Percentiles rank a stretch among this genome's conserved stretches.
Conservation (phyloP, 2,329 filamentous ascomycete species). For the Fusarium keratoplasticum region DNA sequence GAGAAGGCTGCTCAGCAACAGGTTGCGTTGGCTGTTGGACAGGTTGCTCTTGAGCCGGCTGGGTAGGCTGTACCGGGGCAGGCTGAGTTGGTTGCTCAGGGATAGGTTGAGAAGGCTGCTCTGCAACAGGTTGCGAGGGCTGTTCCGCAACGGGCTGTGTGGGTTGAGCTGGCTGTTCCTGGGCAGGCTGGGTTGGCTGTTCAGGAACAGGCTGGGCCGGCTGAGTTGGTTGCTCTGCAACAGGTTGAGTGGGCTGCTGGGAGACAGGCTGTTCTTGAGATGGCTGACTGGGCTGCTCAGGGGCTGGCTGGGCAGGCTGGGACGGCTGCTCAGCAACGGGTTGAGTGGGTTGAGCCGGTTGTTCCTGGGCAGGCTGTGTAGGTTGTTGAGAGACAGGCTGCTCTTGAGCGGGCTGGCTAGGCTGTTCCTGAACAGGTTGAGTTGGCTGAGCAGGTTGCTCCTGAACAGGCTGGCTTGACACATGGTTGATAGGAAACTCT, state of each 20-base stretch:
- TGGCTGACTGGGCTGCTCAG: slow-evolving; percentile 10
- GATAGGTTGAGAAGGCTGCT: slow-evolving; percentile 11
- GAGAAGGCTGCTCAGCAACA: slow-evolving; percentile 4
- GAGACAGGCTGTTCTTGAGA: neutral
- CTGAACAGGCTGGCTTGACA: neutral
- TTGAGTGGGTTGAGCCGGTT: slow-evolving; percentile 7
- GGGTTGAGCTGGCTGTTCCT: slow-evolving; percentile 12
- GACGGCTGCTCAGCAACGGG: neutral
- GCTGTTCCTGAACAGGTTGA: slow-evolving; percentile 11
- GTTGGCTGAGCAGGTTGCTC: slow-evolving; percentile 28
- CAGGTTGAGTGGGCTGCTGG: slow-evolving; percentile 11
- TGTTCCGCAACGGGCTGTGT: slow-evolving; percentile 15
- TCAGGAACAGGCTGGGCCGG: neutral
- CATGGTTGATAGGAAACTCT: neutral
- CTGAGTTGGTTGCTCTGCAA: neutral
- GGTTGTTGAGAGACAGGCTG: slow-evolving; percentile 11
- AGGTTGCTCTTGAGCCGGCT: neutral
- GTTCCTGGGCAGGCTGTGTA: slow-evolving; percentile 8
- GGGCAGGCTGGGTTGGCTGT: slow-evolving; percentile 28
- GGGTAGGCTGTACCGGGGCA: slow-evolving; percentile 7
- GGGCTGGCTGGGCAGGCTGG: slow-evolving; percentile 3
- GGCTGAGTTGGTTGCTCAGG: slow-evolving; percentile 13
- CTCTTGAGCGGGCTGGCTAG: slow-evolving; percentile 8
- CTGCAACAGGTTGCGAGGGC: slow-evolving; percentile 3
- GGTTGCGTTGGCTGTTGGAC: slow-evolving; percentile 1